Evolutionary conservation across 1,284 basidiomycete genomes (phyloP), one percentile per base, ranked within the genome.

Genomic region (Mrakiaceae sp.): DNA sequence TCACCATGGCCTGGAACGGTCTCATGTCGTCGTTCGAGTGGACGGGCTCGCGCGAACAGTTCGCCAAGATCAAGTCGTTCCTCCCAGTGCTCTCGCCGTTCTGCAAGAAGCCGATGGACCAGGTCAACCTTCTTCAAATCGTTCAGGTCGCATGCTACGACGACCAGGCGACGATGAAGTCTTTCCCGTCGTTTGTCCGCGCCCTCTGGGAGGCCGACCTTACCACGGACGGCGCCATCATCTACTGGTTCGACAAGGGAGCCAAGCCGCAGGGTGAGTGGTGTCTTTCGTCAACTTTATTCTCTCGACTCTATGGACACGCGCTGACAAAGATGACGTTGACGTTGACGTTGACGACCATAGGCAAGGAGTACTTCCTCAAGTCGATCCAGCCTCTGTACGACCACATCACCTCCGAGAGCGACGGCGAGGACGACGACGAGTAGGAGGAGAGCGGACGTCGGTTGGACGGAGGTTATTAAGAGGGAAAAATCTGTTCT

Each of bases 211-310:
- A 93, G 77, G 86, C 88, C 72, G 94, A 98, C 73, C 92, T 91
- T 77, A 83, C 97, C 70, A 88, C 90, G 67, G 91, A 94, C 73
- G 88, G 93, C 75, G 93, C 94, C 68, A 94, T 98, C 73, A 87
- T 97, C 67, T 98, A 96, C 78, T 98, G 94, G 94, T 82, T 91
- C 78, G 86, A 89, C 78, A 98, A 98, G 78, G 94, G 95, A 65
- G 88, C 92, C 64, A 96, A 93, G 79, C 83, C 90, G 1, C 89
- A 96, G 75, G 94, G 27, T 27, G 27, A 27, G 27, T 27, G 27
- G 27, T 27, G 27, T 27, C 2, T 27, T 27, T 27, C 2, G 27
- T 27, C 27, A 27, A 27, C 27, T 27, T 27, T 27, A 27, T 27
- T 2, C 27, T 27, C 27, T 27, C 27, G 27, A 27, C 27, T 27